Evolutionary conservation across 2,329 filamentous ascomycete genomes (phyloP).

Genomic region (Aspergillus quadricinctus): DNA sequence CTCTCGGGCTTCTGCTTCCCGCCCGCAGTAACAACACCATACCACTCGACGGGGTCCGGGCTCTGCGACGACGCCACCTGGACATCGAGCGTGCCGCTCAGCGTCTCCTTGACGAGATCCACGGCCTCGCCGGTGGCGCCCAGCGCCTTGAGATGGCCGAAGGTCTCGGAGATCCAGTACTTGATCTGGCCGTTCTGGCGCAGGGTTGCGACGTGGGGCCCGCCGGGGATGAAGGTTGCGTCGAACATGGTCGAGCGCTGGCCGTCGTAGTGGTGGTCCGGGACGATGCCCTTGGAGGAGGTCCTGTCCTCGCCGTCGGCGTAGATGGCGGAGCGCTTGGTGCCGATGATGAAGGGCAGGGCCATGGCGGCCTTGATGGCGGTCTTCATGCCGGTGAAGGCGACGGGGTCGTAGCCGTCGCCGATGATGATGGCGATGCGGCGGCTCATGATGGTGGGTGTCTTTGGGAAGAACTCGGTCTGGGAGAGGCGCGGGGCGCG

Average conservation of each 20-base stretch:
- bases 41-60: conserved; percentile 58
- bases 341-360: conserved; percentile 67
- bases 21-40: conserved; percentile 69
- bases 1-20: conserved; percentile 50
- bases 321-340: conserved; percentile 62
- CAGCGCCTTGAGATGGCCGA: conserved; percentile 46
- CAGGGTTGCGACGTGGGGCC: conserved; percentile 58
- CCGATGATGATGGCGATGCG: conserved; percentile 72
- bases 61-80: conserved; percentile 46
- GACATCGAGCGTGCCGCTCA: conserved; percentile 44
- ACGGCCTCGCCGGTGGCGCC: conserved; percentile 71
- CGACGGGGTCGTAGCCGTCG: conserved; percentile 67
- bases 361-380: conserved; percentile 61
- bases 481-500: conserved; percentile 61
- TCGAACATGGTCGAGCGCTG: conserved; percentile 76
- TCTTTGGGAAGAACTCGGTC: conserved; percentile 59
- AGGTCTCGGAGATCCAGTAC: conserved; percentile 75
- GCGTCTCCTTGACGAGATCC: conserved; percentile 52
- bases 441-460: conserved; percentile 65
- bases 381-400: conserved; percentile 62
- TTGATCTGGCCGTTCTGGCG: conserved; percentile 67
- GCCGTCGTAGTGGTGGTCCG: conserved; percentile 76
- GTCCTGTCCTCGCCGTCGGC: conserved; percentile 54
- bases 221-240: conserved; percentile 71
- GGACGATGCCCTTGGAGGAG: conserved; percentile 40